Percentiles rank a stretch among this genome's conserved stretches.
phyloP scores from a whole-genome alignment of 257 asterid genomes.

The Nicotiana knightiana region DNA sequence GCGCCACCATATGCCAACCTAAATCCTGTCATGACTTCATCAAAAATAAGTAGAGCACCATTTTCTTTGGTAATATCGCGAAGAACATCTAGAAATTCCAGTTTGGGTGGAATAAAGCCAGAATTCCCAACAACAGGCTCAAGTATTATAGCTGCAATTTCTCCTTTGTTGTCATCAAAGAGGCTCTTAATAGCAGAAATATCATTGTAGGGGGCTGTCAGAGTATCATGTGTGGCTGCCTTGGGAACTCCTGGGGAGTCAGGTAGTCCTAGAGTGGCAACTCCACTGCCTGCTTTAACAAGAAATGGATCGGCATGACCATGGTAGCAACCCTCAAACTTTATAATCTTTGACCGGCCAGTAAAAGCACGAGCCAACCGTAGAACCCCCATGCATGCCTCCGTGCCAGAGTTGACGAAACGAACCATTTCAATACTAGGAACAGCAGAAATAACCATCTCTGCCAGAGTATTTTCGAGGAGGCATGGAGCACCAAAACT shows the following conservation, averaged over 20 bases:
- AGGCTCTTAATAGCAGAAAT: conserved; percentile 52
- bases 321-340: conserved; percentile 97
- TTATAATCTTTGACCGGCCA: conserved; percentile 67
- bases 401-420: conserved; percentile 95
- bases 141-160: conserved; percentile 69
- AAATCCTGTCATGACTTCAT: conserved; percentile 94
- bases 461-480: conserved; percentile 78
- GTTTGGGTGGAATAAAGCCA: conserved; percentile 70
- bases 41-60: conserved; percentile 66
- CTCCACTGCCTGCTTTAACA: conserved; percentile 98
- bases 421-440: conserved; percentile 97
- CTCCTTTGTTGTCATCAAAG: conserved; percentile 69
- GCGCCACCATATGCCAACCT: conserved; percentile 91
- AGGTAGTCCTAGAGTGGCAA: conserved; percentile 91
- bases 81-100: conserved; percentile 58
- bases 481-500: conserved; percentile 99
- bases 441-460: conserved; percentile 91
- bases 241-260: conserved; percentile 97
- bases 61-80: conserved; percentile 53
- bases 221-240: conserved; percentile 59
- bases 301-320: conserved; percentile 98
- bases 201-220: conserved; percentile 79
- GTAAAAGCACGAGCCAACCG: conserved; percentile 94
- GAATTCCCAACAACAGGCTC: conserved; percentile 94
- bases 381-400: conserved; percentile 94